phyloP scores from a whole-genome alignment of 2,329 filamentous ascomycete species.

The Arthrobotrys sphaeroides region DNA sequence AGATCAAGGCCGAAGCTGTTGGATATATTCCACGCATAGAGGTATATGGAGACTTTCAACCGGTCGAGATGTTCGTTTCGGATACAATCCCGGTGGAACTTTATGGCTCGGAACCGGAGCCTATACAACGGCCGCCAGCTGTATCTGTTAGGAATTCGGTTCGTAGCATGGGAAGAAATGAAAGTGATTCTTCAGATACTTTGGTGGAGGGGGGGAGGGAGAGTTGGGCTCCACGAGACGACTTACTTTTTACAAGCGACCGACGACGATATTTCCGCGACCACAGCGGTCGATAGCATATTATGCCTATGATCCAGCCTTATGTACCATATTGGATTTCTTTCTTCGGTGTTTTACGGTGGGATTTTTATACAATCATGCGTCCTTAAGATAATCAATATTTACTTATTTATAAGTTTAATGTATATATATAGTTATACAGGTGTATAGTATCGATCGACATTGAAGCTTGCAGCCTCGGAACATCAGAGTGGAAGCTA shows the following conservation, averaged over 20 bases:
- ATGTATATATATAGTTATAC: too few relatives aligned
- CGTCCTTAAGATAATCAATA: too few relatives aligned
- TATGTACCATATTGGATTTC: background rate
- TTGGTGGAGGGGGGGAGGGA: background rate
- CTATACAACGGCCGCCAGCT: background rate
- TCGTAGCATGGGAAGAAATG: background rate
- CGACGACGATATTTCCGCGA: background rate
- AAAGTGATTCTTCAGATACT: background rate
- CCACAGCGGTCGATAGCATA: background rate
- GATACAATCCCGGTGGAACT: conserved; percentile 29
- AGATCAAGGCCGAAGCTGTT: conserved; percentile 21
- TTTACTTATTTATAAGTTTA: too few relatives aligned
- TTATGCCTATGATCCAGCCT: background rate
- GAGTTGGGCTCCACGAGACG: conserved; percentile 4
- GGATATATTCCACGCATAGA: conserved; percentile 18
- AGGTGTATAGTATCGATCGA: too few relatives aligned
- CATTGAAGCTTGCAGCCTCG: too few relatives aligned
- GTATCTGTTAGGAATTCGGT: background rate
- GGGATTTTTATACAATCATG: too few relatives aligned
- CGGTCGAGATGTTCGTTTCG: conserved; percentile 25
- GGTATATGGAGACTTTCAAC: conserved; percentile 14
- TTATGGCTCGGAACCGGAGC: conserved; percentile 13
- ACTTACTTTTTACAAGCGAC: background rate
- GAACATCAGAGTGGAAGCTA: too few relatives aligned
- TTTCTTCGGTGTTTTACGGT: background rate